Percentiles rank a stretch among this genome's conserved stretches.
phyloP scores from a whole-genome alignment of 73 alveolate genomes.

The Paramecium tetraurelia region DNA sequence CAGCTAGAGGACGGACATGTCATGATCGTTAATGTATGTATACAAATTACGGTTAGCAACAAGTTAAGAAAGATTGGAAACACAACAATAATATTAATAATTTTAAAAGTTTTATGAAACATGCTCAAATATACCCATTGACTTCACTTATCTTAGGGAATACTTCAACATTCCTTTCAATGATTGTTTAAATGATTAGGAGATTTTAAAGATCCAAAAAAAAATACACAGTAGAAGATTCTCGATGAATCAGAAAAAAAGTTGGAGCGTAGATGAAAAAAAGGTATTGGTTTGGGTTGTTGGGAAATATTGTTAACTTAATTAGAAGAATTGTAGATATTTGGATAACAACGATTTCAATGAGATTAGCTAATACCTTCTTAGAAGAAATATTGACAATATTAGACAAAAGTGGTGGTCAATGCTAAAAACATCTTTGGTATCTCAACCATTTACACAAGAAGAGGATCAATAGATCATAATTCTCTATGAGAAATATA shows the following conservation, averaged over 20 bases:
- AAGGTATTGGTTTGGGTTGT: conserved; percentile 21
- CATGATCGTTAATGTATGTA: neutral
- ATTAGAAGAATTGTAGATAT: neutral
- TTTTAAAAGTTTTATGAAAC: neutral
- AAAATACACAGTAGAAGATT: neutral
- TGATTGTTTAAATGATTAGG: neutral
- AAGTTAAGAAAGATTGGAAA: neutral
- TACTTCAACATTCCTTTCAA: neutral
- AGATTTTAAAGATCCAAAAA: neutral
- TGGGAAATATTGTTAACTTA: neutral
- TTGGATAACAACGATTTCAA: neutral
- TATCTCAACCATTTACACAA: neutral
- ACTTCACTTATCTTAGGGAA: neutral
- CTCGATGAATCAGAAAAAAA: neutral
- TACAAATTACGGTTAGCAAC: neutral
- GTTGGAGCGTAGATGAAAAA: neutral
- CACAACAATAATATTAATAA: neutral
- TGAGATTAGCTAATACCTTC: neutral
- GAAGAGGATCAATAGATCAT: neutral
- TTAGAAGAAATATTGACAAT: neutral
- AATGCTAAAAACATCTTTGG: neutral
- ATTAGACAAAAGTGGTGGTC: neutral
- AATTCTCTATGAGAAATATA: neutral
- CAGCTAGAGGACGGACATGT: neutral
- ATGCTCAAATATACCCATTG: neutral